Conservation (phyloP, 2,329 filamentous ascomycete species). For the Alternaria sp. region DNA sequence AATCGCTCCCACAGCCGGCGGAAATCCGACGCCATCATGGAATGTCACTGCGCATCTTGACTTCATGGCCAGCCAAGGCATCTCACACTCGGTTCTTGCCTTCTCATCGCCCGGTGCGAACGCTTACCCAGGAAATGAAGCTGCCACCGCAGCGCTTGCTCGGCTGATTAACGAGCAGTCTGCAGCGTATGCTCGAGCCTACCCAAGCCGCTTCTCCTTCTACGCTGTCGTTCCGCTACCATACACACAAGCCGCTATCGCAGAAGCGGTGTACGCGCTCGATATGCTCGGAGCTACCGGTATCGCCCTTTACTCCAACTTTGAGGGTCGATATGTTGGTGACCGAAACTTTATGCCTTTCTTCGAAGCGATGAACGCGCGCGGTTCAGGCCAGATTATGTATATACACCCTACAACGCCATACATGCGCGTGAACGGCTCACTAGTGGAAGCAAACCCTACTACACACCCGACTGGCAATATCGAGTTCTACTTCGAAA, state of each 20-base stretch:
- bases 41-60: constrained; percentile 9
- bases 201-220: constrained; percentile 18
- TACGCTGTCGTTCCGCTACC: constrained; percentile 19
- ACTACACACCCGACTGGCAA: constrained; percentile 11
- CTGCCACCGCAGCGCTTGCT: constrained; percentile 11
- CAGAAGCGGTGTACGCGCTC: not conserved
- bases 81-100: not conserved
- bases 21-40: constrained; percentile 15
- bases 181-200: constrained; percentile 2
- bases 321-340: not conserved
- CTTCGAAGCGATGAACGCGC: not conserved
- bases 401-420: not conserved
- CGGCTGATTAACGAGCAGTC: constrained; percentile 19
- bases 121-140: constrained; percentile 6
- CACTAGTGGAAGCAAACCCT: constrained; percentile 6
- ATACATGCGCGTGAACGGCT: not conserved
- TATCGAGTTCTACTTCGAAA: constrained; percentile 24
- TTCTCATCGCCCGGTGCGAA: constrained; percentile 8
- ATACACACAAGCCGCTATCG: constrained; percentile 3
- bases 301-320: not conserved
- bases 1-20: constrained; percentile 11
- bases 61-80: constrained; percentile 12
- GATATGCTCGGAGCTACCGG: not conserved
- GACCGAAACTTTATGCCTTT: not conserved
- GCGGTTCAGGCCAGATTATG: not conserved